phyloP scores from a whole-genome alignment of 2,329 filamentous ascomycete species.

The Fusarium sp. region DNA sequence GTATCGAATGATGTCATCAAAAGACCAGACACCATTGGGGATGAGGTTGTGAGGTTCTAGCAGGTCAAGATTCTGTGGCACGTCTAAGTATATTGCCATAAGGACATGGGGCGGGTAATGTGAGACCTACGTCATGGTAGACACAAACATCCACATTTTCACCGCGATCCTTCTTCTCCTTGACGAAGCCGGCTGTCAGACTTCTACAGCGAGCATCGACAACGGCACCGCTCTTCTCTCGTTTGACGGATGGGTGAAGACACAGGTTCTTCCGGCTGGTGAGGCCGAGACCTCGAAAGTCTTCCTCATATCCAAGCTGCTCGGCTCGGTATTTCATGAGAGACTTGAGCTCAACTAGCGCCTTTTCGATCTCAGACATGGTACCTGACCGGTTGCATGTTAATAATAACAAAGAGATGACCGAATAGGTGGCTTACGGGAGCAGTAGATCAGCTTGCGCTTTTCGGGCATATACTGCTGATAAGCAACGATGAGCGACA shows the following conservation, averaged over 20 bases:
- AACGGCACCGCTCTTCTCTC: constrained; percentile 94
- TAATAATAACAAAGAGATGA: constrained; percentile 6
- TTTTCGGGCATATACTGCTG: constrained; percentile 95
- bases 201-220: constrained; percentile 98
- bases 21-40: constrained; percentile 94
- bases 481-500: constrained; percentile 97
- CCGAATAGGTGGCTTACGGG: constrained; percentile 67
- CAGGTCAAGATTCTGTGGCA: constrained; percentile 84
- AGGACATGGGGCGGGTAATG: not conserved
- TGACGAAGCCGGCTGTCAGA: constrained; percentile 95
- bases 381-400: constrained; percentile 69
- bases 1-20: constrained; percentile 90
- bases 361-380: constrained; percentile 99
- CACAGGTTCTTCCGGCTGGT: constrained; percentile 98
- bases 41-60: constrained; percentile 96
- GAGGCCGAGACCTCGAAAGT: constrained; percentile 91
- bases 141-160: constrained; percentile 95
- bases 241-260: constrained; percentile 94
- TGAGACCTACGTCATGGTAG: constrained; percentile 84
- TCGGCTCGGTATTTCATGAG: constrained; percentile 96
- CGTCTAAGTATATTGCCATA: constrained; percentile 26
- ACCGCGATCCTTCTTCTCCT: constrained; percentile 95
- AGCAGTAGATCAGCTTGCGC: constrained; percentile 98
- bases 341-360: constrained; percentile 89
- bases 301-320: constrained; percentile 90